A percentile compares a stretch with the other conserved stretches of the same genome.
Conservation (phyloP, 495 filamentous ascomycete species). For the Saxophila tyrrhenica region DNA sequence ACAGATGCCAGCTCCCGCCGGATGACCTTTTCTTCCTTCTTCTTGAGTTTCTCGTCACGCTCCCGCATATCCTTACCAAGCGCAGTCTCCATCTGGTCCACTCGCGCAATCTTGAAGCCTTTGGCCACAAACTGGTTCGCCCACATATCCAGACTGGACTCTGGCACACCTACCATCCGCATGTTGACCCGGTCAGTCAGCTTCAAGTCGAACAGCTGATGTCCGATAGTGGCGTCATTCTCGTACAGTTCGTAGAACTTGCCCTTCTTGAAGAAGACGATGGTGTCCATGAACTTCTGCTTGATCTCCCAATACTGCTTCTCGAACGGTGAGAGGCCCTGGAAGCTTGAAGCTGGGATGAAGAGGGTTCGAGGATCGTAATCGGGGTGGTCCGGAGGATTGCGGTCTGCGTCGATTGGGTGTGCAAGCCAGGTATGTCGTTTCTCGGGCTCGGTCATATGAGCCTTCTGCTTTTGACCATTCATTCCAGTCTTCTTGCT, state of each 20-base stretch:
- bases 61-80: constrained; percentile 98
- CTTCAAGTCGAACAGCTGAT: constrained; percentile 95
- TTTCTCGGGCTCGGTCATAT: constrained; percentile 64
- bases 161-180: constrained; percentile 94
- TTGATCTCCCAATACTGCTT: constrained; percentile 99
- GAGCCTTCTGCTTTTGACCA: constrained; percentile 57
- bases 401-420: constrained; percentile 66
- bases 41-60: constrained; percentile 46
- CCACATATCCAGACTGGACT: constrained; percentile 84
- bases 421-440: constrained; percentile 86
- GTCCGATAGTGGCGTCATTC: constrained; percentile 93
- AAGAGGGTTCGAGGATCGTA: constrained; percentile 87
- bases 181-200: constrained; percentile 98
- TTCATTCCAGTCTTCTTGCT: constrained; percentile 30
- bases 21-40: constrained; percentile 83
- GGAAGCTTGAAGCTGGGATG: constrained; percentile 67
- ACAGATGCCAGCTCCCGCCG: constrained; percentile 81
- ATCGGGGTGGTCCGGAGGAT: constrained; percentile 70
- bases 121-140: constrained; percentile 90
- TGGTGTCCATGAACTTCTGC: constrained; percentile 90
- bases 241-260: constrained; percentile 99
- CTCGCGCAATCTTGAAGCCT: constrained; percentile 89
- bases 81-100: constrained; percentile 92
- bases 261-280: constrained; percentile 99
- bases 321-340: constrained; percentile 82